Evolutionary conservation across 352 stramenopile genomes (phyloP).

Genomic region (Achlya hypogyna): DNA sequence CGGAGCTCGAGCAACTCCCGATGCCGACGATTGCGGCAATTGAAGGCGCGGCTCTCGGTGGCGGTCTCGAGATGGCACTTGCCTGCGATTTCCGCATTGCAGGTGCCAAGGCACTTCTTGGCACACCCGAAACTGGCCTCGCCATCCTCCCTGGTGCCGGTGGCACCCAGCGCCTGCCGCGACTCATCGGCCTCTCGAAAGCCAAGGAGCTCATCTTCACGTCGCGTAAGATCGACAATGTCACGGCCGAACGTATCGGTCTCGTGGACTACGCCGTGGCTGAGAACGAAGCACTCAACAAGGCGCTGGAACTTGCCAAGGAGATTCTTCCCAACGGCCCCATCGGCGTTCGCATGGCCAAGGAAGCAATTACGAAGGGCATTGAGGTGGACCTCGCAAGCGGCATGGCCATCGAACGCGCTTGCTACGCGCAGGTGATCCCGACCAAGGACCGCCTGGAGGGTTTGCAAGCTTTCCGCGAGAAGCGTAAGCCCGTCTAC

Average conservation of each 20-base stretch:
- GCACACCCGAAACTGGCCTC: slow-evolving; percentile 86
- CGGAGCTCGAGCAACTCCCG: slow-evolving; percentile 75
- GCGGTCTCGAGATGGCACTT: slow-evolving; percentile 87
- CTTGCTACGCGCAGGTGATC: slow-evolving; percentile 87
- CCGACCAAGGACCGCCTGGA: slow-evolving; percentile 90
- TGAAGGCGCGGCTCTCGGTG: slow-evolving; percentile 85
- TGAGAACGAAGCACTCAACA: slow-evolving; percentile 49
- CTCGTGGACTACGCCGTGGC: slow-evolving; percentile 85
- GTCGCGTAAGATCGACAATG: slow-evolving; percentile 64
- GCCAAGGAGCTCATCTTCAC: slow-evolving; percentile 95
- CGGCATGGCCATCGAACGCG: slow-evolving; percentile 87
- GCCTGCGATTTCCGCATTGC: slow-evolving; percentile 89
- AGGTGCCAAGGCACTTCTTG: slow-evolving; percentile 76
- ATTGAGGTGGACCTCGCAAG: slow-evolving; percentile 71
- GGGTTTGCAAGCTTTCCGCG: slow-evolving; percentile 85
- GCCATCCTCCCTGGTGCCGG: slow-evolving; percentile 90
- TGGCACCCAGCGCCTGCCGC: slow-evolving; percentile 87
- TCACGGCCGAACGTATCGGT: slow-evolving; percentile 70
- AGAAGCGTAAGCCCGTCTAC: slow-evolving; percentile 88
- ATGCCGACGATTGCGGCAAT: slow-evolving; percentile 91
- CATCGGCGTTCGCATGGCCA: slow-evolving; percentile 87
- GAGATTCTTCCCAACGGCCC: slow-evolving; percentile 89
- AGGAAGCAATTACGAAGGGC: slow-evolving; percentile 81
- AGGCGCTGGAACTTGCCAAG: slow-evolving; percentile 72
- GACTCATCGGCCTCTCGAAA: slow-evolving; percentile 83